A percentile compares a stretch with the other conserved stretches of the same genome.
Conservation (phyloP, 495 filamentous ascomycete genomes). For the Penicillium diatomitis region DNA sequence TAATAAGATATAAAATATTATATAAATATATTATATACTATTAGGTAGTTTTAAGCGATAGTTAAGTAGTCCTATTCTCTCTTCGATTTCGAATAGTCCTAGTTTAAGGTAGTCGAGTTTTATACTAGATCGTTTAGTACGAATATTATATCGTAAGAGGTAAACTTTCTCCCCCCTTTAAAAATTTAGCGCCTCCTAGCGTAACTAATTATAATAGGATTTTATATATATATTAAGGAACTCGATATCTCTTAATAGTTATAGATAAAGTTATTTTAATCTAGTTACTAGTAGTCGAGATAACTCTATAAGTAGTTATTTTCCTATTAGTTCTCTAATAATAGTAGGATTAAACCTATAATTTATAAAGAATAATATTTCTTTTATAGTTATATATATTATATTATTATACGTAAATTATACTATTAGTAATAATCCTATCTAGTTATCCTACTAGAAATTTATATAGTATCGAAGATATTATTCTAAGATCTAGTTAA, state of each 20-base stretch:
- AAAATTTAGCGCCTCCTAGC: slow-evolving; percentile 11
- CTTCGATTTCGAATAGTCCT: too few relatives aligned
- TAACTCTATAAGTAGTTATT: background rate
- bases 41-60: too few relatives aligned
- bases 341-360: slow-evolving; percentile 3
- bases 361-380: slow-evolving; percentile 3
- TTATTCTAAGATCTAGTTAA: slow-evolving; percentile 6
- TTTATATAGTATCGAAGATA: slow-evolving; percentile 6
- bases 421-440: background rate
- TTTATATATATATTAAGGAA: slow-evolving; percentile 8
- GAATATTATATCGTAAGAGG: too few relatives aligned
- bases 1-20: too few relatives aligned
- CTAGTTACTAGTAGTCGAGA: background rate
- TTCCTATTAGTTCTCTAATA: slow-evolving; percentile 3
- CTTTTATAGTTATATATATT: background rate
- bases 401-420: slow-evolving; percentile 8
- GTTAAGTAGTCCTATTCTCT: too few relatives aligned
- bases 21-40: too few relatives aligned
- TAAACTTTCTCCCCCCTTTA: slow-evolving; percentile 18
- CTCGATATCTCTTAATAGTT: slow-evolving; percentile 10
- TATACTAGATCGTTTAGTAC: too few relatives aligned
- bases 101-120: too few relatives aligned
- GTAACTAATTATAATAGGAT: slow-evolving; percentile 11
- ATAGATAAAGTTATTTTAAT: slow-evolving; percentile 7
- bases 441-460: slow-evolving; percentile 5